Conservation (phyloP, 768 basidiomycete species). For the Calocybe cyanea region DNA sequence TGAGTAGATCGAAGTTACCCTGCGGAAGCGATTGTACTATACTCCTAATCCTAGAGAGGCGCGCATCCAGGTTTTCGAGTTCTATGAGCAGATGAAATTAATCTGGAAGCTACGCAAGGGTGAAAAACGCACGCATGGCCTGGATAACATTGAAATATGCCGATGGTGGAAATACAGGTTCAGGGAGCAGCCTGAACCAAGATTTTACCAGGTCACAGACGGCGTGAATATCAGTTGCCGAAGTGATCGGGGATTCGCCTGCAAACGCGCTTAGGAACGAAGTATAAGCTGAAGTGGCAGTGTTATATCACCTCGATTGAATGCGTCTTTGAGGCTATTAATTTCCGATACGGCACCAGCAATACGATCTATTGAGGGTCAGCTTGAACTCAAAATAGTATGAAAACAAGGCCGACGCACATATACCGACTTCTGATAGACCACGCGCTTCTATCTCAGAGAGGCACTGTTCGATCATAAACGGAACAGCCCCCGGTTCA, state of each 20-base stretch:
- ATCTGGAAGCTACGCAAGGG: not conserved
- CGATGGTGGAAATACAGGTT: constrained; percentile 69
- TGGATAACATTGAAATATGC: constrained; percentile 68
- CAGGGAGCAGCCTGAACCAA: constrained; percentile 82
- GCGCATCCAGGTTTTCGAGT: constrained; percentile 64
- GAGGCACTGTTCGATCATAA: constrained; percentile 62
- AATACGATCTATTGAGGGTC: constrained; percentile 59
- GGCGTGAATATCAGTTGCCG: constrained; percentile 71
- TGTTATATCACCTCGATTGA: constrained; percentile 57
- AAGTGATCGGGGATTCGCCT: constrained; percentile 60
- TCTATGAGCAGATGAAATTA: constrained; percentile 34
- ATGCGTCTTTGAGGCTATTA: constrained; percentile 64
- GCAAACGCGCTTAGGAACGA: not conserved
- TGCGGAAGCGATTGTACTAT: constrained; percentile 70
- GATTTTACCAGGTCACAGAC: constrained; percentile 82
- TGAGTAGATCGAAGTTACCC: constrained; percentile 75
- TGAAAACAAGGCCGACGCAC: constrained; percentile 39
- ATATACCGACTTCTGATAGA: constrained; percentile 78
- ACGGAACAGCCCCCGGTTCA: constrained; percentile 58
- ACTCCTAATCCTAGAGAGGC: constrained; percentile 57
- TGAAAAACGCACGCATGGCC: constrained; percentile 55
- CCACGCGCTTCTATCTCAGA: constrained; percentile 72
- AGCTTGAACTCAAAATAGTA: not conserved
- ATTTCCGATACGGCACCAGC: constrained; percentile 74
- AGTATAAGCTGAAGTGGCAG: not conserved